Conservation (phyloP, 2,329 filamentous ascomycete genomes). For the Diaporthe humulicola region DNA sequence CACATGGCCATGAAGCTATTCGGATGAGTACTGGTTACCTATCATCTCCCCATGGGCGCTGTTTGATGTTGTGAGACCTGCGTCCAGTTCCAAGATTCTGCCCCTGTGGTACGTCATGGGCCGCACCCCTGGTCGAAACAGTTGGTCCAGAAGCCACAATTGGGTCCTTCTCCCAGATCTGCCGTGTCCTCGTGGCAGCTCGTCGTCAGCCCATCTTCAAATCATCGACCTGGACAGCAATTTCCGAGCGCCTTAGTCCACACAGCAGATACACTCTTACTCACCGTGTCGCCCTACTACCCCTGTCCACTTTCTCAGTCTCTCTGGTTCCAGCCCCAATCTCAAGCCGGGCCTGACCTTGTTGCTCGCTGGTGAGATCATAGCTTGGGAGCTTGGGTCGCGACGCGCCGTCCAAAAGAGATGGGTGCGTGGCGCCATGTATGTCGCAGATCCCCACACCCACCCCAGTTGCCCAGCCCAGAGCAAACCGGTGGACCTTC, state of each 20-base stretch:
- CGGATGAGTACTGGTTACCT: conserved; percentile 23
- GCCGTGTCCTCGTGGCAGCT: conserved; percentile 30
- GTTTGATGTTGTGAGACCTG: conserved; percentile 23
- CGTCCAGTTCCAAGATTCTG: conserved; percentile 21
- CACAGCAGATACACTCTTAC: background rate
- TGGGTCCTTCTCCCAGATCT: conserved; percentile 24
- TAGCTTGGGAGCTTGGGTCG: background rate
- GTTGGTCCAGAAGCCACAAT: conserved; percentile 14
- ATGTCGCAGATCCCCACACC: conserved; percentile 23
- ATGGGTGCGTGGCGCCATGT: conserved; percentile 7
- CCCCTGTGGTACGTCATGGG: conserved; percentile 26
- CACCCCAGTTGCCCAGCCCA: conserved; percentile 1
- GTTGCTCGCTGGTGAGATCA: conserved; percentile 18
- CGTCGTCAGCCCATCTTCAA: conserved; percentile 3
- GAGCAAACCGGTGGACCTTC: conserved; percentile 7
- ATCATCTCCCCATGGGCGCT: background rate
- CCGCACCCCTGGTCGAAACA: conserved; percentile 8
- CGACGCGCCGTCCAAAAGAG: background rate
- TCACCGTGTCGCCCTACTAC: background rate
- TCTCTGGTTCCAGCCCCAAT: background rate
- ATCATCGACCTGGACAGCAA: background rate
- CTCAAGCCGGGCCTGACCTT: background rate
- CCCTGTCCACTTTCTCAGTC: background rate
- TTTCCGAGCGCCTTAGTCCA: conserved; percentile 6
- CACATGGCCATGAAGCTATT: conserved; percentile 5